Evolutionary conservation across 768 basidiomycete genomes (phyloP).

Genomic region (Rhizopogon rudus): DNA sequence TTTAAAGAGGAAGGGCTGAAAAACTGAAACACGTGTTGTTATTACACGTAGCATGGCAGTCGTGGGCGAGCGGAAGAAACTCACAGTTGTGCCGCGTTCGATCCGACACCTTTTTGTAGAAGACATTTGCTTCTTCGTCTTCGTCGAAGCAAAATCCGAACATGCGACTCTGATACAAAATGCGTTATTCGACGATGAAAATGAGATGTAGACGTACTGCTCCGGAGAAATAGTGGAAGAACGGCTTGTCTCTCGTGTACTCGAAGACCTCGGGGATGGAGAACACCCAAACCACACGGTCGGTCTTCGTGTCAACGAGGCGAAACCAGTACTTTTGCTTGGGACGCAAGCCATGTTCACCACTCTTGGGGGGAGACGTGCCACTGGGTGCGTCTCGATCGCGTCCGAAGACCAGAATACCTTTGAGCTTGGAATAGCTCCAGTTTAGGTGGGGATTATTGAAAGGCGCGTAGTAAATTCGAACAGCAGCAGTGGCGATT

Average conservation of each 20-base stretch:
- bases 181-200: not conserved
- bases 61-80: slow-evolving; percentile 6
- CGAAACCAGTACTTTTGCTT: slow-evolving; percentile 56
- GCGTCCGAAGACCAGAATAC: slow-evolving; percentile 51
- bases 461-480: slow-evolving; percentile 60
- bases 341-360: slow-evolving; percentile 18
- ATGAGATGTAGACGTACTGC: slow-evolving; percentile 49
- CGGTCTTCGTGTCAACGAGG: slow-evolving; percentile 51
- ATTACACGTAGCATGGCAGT: not conserved
- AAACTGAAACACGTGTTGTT: slow-evolving; percentile 17
- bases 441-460: slow-evolving; percentile 43
- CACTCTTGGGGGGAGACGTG: slow-evolving; percentile 15
- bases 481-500: slow-evolving; percentile 49
- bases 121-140: slow-evolving; percentile 51
- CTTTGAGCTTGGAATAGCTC: slow-evolving; percentile 56
- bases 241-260: slow-evolving; percentile 82
- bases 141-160: slow-evolving; percentile 57
- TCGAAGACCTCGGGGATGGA: slow-evolving; percentile 54
- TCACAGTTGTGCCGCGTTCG: slow-evolving; percentile 41
- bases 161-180: slow-evolving; percentile 32
- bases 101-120: slow-evolving; percentile 57
- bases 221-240: slow-evolving; percentile 88
- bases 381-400: slow-evolving; percentile 22
- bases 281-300: slow-evolving; percentile 66
- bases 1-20: slow-evolving; percentile 23